These are phyloP conservation scores for Bryoglossum gracile DNA, from an alignment of 495 filamentous ascomycete genomes.

Conservation along the genomic window DNA sequence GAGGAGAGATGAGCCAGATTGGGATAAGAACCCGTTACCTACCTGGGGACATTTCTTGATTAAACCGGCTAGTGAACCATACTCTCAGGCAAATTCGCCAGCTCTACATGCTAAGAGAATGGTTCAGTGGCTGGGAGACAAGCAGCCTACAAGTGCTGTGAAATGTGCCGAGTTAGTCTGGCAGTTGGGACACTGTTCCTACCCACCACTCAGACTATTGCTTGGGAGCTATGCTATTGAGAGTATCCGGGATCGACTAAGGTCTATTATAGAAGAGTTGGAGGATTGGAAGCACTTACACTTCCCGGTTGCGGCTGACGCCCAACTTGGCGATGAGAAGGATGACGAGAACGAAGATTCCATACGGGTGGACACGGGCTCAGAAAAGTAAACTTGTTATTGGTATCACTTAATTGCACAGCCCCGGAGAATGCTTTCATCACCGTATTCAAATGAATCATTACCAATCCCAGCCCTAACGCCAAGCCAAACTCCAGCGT, in stretches of 20 bases:
- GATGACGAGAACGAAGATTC: slow-evolving; percentile 24
- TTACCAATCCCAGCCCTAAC: slow-evolving; percentile 1
- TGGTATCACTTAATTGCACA: slow-evolving; percentile 19
- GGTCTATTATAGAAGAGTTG: slow-evolving; percentile 89
- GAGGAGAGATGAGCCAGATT: slow-evolving; percentile 59
- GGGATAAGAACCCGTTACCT: slow-evolving; percentile 46
- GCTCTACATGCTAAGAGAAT: slow-evolving; percentile 86
- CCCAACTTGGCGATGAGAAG: slow-evolving; percentile 26
- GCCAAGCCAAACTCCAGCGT: slow-evolving; percentile 13
- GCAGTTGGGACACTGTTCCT: slow-evolving; percentile 90
- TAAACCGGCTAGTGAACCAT: slow-evolving; percentile 76
- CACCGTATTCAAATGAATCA: background rate
- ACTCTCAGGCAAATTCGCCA: slow-evolving; percentile 66
- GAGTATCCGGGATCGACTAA: slow-evolving; percentile 80
- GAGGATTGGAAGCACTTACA: slow-evolving; percentile 86
- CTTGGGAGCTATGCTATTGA: slow-evolving; percentile 92
- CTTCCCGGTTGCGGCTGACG: slow-evolving; percentile 35
- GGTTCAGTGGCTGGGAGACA: slow-evolving; percentile 90
- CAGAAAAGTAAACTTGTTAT: background rate
- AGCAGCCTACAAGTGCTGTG: slow-evolving; percentile 85
- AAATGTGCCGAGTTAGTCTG: slow-evolving; percentile 94
- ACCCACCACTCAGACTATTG: slow-evolving; percentile 77
- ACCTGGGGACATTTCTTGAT: slow-evolving; percentile 89
- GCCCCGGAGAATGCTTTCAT: background rate
- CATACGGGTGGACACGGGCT: slow-evolving; percentile 9